Base-by-base conservation (phyloP, 805 yeast species). In the Hanseniaspora jakobsenii region DNA sequence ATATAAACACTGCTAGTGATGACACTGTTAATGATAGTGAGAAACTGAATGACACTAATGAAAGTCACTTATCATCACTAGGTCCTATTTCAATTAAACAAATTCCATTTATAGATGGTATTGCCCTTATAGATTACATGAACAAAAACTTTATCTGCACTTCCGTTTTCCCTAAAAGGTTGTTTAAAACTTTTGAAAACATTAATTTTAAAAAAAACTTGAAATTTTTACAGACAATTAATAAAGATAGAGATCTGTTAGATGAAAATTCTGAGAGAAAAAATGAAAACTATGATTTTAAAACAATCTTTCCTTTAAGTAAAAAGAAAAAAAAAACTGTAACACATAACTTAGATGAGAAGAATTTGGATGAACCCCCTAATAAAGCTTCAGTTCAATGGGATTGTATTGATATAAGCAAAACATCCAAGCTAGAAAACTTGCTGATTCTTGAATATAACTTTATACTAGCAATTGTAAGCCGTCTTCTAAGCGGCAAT, bases 161-260 rank as follows among this genome's bases (percentile, higher is more conserved):
- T 21, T 14, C 16, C 7, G 23, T 42, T 8, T 34, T 42, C 12
- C 46, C 46, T 10, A 34, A 42, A 14, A 42, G 28, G 6, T 14
- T 42, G 8, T 42, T 42, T 14, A 32, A 28, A 16, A 16, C 35
- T 12, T 42, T 34, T 29, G 46, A 42, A n/a, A 18, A 35, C n/a
- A 18, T 6, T 16, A 14, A 16, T 6, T 42, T 35, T 17, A 42
- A 42, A 19, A 32, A 21, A 16, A 34, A 42, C 9, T 30, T 37
- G 4, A 28, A 16, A 9, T 35, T 26, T 17, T 17, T 42, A 17
- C 34, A 19, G 12, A 32, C 34, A 1, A 23, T 42, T 13, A 42
- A 42, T 24, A 23, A 14, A 2, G 9, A 27, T 5, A 27, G 9
- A 10, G n/a, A 5, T 7, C 5, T 14, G 4, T 5, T 17, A 31